phyloP scores from a whole-genome alignment of 345 rosid genomes.

The Viola odorata region DNA sequence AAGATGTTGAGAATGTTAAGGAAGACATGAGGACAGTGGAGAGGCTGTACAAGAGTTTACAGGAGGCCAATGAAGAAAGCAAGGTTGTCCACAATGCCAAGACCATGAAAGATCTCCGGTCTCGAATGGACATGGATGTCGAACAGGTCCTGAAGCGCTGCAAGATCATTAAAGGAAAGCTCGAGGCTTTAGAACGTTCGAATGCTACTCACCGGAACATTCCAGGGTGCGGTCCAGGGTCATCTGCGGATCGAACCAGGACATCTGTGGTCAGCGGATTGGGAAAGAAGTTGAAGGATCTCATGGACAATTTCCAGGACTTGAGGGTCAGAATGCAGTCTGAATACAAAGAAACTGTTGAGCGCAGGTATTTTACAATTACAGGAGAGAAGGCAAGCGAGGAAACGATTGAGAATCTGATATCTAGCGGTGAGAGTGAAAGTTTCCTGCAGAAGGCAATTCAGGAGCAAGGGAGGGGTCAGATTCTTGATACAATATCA shows the following conservation, averaged over 20 bases:
- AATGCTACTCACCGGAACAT: slow-evolving; percentile 49
- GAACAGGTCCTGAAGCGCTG: slow-evolving; percentile 58
- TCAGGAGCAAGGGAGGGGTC: slow-evolving; percentile 84
- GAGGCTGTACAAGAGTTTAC: slow-evolving; percentile 49
- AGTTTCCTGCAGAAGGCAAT: slow-evolving; percentile 77
- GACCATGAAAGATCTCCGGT: slow-evolving; percentile 49
- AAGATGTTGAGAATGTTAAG: slow-evolving; percentile 65
- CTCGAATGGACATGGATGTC: slow-evolving; percentile 59
- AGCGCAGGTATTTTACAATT: slow-evolving; percentile 69
- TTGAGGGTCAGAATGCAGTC: slow-evolving; percentile 46
- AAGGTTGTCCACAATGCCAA: slow-evolving; percentile 56
- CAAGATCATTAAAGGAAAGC: slow-evolving; percentile 61
- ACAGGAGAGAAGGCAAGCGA: slow-evolving; percentile 71
- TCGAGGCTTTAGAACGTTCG: slow-evolving; percentile 59
- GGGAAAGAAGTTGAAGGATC: slow-evolving; percentile 66
- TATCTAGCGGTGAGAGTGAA: slow-evolving; percentile 80
- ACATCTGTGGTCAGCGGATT: slow-evolving; percentile 65
- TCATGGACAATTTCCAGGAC: slow-evolving; percentile 70
- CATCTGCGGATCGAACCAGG: slow-evolving; percentile 77
- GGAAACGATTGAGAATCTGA: slow-evolving; percentile 66
- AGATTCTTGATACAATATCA: slow-evolving; percentile 69
- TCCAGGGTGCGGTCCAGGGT: slow-evolving; percentile 78
- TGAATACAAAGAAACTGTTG: slow-evolving; percentile 74
- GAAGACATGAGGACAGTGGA: slow-evolving; percentile 59
- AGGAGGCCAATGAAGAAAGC: slow-evolving; percentile 76